A percentile compares a stretch with the other conserved stretches of the same genome.
These are phyloP conservation scores for Metarhizium humberi DNA, from an alignment of 2,329 filamentous ascomycete genomes.

Conservation along the genomic window DNA sequence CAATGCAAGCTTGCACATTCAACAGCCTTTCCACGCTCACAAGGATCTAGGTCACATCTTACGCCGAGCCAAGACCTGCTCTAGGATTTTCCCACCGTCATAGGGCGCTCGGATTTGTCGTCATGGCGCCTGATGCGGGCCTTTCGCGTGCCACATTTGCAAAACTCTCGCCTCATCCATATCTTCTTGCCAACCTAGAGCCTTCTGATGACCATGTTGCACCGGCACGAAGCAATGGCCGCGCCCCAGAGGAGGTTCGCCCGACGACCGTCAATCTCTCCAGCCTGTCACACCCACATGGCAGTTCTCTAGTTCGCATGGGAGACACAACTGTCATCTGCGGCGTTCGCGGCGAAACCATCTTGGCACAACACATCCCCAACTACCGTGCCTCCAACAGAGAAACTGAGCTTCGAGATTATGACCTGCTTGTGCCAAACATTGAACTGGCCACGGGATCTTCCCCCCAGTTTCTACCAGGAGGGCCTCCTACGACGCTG, in stretches of 20 bases:
- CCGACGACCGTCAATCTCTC: conserved; percentile 69
- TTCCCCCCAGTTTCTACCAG: conserved; percentile 75
- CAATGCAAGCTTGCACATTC: neutral
- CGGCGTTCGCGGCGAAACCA: conserved; percentile 78
- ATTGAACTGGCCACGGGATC: conserved; percentile 87
- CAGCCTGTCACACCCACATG: conserved; percentile 80
- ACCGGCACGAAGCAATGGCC: conserved; percentile 72
- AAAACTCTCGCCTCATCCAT: conserved; percentile 80
- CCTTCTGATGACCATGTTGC: conserved; percentile 36
- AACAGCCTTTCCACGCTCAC: neutral
- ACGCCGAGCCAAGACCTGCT: neutral
- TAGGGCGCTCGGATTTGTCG: neutral
- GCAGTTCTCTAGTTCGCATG: conserved; percentile 77
- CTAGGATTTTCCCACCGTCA: neutral
- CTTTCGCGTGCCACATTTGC: conserved; percentile 65
- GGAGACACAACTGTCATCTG: conserved; percentile 94
- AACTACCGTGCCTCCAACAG: conserved; percentile 43
- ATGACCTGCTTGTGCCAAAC: conserved; percentile 82
- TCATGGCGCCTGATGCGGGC: conserved; percentile 25
- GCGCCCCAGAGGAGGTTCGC: conserved; percentile 60
- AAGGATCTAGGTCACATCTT: neutral
- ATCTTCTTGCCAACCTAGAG: conserved; percentile 80
- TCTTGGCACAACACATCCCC: conserved; percentile 66
- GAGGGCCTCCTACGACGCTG: conserved; percentile 66
- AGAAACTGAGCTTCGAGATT: conserved; percentile 43